Evolutionary conservation across 2,329 filamentous ascomycete species (phyloP).

Genomic region (Pezicula neosporulosa): DNA sequence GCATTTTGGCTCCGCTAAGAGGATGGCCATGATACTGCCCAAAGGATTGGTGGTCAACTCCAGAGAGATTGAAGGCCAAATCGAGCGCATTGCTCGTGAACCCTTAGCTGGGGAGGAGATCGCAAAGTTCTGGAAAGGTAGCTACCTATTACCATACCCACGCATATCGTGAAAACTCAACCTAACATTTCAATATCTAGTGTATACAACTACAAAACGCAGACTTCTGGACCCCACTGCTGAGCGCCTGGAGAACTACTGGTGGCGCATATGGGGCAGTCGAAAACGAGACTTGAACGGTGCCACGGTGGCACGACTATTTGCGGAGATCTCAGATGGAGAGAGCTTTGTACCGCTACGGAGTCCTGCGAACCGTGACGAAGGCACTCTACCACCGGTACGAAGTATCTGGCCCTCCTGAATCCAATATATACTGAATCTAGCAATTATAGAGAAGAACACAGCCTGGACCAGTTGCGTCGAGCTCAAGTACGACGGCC

Average conservation of each 20-base stretch:
- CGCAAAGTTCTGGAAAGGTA: constrained; percentile 55
- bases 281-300: constrained; percentile 43
- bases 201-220: constrained; percentile 58
- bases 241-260: constrained; percentile 60
- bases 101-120: constrained; percentile 45
- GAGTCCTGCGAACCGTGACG: constrained; percentile 50
- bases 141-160: constrained; percentile 2
- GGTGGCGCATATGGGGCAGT: constrained; percentile 65
- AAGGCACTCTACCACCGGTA: constrained; percentile 42
- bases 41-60: constrained; percentile 56
- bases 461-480: constrained; percentile 13
- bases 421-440: constrained; percentile 18
- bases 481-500: constrained; percentile 17
- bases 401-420: constrained; percentile 15
- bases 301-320: constrained; percentile 50
- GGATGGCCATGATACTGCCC: constrained; percentile 45
- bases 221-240: constrained; percentile 59
- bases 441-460: constrained; percentile 16
- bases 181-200: constrained; percentile 31
- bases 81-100: constrained; percentile 44
- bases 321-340: constrained; percentile 54
- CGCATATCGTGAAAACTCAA: constrained; percentile 11
- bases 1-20: neutral
- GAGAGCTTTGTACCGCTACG: constrained; percentile 53
- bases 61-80: constrained; percentile 47